Conservation (phyloP, 495 filamentous ascomycete genomes). For the Hyaloscypha finlandica region DNA sequence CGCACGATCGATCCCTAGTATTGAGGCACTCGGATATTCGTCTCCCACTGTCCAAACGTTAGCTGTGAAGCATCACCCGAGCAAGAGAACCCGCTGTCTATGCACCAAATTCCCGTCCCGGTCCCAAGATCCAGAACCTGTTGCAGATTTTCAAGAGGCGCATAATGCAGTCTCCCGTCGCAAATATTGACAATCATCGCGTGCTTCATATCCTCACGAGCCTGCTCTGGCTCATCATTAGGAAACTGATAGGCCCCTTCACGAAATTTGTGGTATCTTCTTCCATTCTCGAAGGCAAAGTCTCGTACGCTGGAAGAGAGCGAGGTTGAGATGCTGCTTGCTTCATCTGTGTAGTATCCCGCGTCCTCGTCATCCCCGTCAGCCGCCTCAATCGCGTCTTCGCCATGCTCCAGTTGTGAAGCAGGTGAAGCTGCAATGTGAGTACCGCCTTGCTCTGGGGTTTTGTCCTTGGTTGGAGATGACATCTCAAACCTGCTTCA, state of each 20-base stretch:
- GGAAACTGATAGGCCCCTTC: not conserved
- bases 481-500: too few relatives aligned
- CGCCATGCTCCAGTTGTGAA: too few relatives aligned
- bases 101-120: slow-evolving; percentile 1
- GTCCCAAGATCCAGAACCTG: not conserved
- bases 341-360: not conserved
- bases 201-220: slow-evolving; percentile 3
- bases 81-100: not conserved
- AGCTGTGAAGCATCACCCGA: not conserved
- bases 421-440: too few relatives aligned
- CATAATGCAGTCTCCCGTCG: not conserved
- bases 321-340: not conserved
- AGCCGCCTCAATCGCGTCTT: not conserved
- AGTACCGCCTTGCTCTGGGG: too few relatives aligned
- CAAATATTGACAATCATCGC: slow-evolving; percentile 1
- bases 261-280: not conserved
- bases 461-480: too few relatives aligned
- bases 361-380: not conserved
- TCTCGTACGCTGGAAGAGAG: not conserved
- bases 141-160: not conserved
- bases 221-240: slow-evolving; percentile 1
- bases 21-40: slow-evolving; percentile 52
- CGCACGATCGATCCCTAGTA: slow-evolving; percentile 49
- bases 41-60: not conserved
- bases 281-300: not conserved